Evolutionary conservation across 371 early-diverging fungal genomes (phyloP).

Genomic region (Haplosporangium sp.): DNA sequence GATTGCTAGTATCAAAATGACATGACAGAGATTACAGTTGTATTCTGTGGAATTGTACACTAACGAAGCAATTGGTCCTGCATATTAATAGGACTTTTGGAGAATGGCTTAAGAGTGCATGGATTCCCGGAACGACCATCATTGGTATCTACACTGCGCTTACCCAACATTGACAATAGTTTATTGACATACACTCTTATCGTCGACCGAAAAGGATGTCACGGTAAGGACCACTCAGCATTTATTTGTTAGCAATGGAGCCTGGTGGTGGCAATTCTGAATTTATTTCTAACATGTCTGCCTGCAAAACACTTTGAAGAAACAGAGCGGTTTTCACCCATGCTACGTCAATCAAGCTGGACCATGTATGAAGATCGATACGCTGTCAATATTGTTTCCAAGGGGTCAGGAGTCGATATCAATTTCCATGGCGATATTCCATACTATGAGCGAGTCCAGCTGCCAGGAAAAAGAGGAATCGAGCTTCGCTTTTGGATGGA

Average conservation of each 20-base stretch:
- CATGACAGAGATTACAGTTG: too few species aligned
- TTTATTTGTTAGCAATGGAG: too few species aligned
- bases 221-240: slow-evolving; percentile 9
- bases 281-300: neutral
- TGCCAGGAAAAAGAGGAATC: slow-evolving; percentile 62
- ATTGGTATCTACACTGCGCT: slow-evolving; percentile 62
- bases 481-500: slow-evolving; percentile 79
- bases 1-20: neutral
- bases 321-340: slow-evolving; percentile 60
- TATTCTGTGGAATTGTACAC: too few species aligned
- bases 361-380: slow-evolving; percentile 80
- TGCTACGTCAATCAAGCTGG: slow-evolving; percentile 78
- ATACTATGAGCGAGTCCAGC: slow-evolving; percentile 60
- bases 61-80: too few species aligned
- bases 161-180: slow-evolving; percentile 71
- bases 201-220: slow-evolving; percentile 61
- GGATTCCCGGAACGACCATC: slow-evolving; percentile 52
- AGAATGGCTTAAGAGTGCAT: slow-evolving; percentile 49
- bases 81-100: slow-evolving; percentile 34
- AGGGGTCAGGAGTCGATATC: slow-evolving; percentile 60
- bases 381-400: slow-evolving; percentile 59
- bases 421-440: slow-evolving; percentile 81
- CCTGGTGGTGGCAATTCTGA: neutral
- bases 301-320: slow-evolving; percentile 2
- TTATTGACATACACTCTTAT: slow-evolving; percentile 69